Percentiles rank a stretch among this genome's conserved stretches.
phyloP scores from a whole-genome alignment of 2,329 filamentous ascomycete genomes.

The Neocucurbitaria cava region DNA sequence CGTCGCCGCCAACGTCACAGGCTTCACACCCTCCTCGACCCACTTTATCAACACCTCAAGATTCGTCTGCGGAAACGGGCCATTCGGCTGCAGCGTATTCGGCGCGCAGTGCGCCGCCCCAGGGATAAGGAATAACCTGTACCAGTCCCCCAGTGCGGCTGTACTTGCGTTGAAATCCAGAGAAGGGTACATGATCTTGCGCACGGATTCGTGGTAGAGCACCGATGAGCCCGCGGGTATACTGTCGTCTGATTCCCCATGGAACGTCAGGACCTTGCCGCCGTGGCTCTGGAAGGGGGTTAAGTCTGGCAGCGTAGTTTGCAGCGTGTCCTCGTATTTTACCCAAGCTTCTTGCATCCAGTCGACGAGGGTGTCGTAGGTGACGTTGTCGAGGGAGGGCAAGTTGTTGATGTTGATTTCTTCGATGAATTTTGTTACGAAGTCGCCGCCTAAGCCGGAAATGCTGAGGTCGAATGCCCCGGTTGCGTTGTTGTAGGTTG shows the following conservation, averaged over 20 bases:
- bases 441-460: slow-evolving; percentile 47
- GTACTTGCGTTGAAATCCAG: slow-evolving; percentile 48
- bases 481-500: slow-evolving; percentile 44
- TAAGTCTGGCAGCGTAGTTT: slow-evolving; percentile 63
- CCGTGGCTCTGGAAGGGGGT: slow-evolving; percentile 58
- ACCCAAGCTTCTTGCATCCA: slow-evolving; percentile 61
- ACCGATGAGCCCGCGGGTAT: slow-evolving; percentile 62
- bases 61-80: slow-evolving; percentile 53
- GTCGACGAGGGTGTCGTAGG: slow-evolving; percentile 62
- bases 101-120: slow-evolving; percentile 60
- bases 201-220: slow-evolving; percentile 63
- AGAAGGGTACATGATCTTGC: slow-evolving; percentile 57
- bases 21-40: slow-evolving; percentile 58
- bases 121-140: slow-evolving; percentile 62
- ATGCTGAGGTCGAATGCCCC: slow-evolving; percentile 43
- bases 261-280: slow-evolving; percentile 65
- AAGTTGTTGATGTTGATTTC: slow-evolving; percentile 34
- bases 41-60: slow-evolving; percentile 49
- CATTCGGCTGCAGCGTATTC: slow-evolving; percentile 21
- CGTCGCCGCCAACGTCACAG: slow-evolving; percentile 53
- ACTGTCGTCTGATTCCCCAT: slow-evolving; percentile 63
- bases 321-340: slow-evolving; percentile 59
- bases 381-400: slow-evolving; percentile 48
- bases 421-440: slow-evolving; percentile 52
- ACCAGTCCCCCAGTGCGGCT: slow-evolving; percentile 59